These are phyloP conservation scores for Solanum sejunctum DNA, from an alignment of 257 asterid species.

Conservation along the genomic window DNA sequence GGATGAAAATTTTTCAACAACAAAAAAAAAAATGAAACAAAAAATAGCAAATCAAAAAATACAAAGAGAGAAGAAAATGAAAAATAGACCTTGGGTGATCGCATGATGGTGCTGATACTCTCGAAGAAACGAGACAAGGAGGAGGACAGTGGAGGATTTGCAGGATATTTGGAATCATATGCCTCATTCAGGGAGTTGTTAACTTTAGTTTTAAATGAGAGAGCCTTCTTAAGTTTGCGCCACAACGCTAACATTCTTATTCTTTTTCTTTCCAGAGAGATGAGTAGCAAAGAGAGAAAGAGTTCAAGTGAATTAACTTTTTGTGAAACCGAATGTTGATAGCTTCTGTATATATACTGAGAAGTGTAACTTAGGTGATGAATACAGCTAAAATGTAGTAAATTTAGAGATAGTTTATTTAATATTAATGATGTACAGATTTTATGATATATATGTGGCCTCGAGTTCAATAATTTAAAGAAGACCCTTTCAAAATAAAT, in stretches of 20 bases:
- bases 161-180: not conserved
- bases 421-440: too few relatives aligned
- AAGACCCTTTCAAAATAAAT: too few relatives aligned
- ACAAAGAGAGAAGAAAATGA: not conserved
- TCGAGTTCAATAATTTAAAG: too few relatives aligned
- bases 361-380: not conserved
- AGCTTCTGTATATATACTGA: too few relatives aligned
- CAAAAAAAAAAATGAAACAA: not conserved
- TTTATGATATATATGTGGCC: too few relatives aligned
- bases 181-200: not conserved
- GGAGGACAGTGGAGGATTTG: not conserved
- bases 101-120: not conserved
- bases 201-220: not conserved
- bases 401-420: too few relatives aligned
- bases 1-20: not conserved
- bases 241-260: conserved; percentile 8
- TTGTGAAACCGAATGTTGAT: too few relatives aligned
- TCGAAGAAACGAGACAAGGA: not conserved
- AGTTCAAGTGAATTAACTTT: not conserved
- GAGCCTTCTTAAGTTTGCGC: conserved; percentile 6
- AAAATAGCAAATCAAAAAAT: not conserved
- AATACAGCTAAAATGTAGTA: too few relatives aligned
- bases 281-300: not conserved
- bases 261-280: not conserved
- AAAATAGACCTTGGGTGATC: not conserved